Conservation (phyloP, 345 rosid species). For the Populus alba region DNA sequence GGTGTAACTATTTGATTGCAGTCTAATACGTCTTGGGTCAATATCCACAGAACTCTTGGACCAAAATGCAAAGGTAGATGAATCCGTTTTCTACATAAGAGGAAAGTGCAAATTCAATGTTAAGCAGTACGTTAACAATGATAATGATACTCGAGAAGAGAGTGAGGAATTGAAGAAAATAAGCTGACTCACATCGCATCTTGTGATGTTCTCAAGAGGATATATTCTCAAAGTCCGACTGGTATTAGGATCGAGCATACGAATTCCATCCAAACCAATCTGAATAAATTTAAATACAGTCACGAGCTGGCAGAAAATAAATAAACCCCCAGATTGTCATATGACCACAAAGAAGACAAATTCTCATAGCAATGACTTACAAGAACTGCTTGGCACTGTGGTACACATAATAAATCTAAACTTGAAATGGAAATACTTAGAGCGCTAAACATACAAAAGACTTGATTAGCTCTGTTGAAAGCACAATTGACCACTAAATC, state of each 20-base stretch:
- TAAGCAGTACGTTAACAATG: slow-evolving; percentile 2
- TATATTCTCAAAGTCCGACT: slow-evolving; percentile 86
- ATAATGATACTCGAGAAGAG: not conserved
- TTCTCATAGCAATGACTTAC: not conserved
- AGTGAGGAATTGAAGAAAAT: not conserved
- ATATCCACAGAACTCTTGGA: slow-evolving; percentile 91
- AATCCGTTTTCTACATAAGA: slow-evolving; percentile 52
- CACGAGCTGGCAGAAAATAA: not conserved
- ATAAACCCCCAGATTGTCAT: not conserved
- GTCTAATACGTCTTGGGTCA: slow-evolving; percentile 86
- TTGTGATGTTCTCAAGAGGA: slow-evolving; percentile 86
- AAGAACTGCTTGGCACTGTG: not conserved
- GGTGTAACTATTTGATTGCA: slow-evolving; percentile 93
- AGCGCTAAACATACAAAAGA: not conserved
- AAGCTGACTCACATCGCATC: slow-evolving; percentile 74
- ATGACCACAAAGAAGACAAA: too few species aligned
- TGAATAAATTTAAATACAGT: slow-evolving; percentile 18
- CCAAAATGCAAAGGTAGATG: slow-evolving; percentile 93
- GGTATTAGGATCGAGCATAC: slow-evolving; percentile 91
- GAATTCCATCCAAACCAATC: slow-evolving; percentile 98
- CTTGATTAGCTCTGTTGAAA: not conserved
- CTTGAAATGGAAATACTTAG: not conserved
- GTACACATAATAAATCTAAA: not conserved
- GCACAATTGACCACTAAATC: not conserved
- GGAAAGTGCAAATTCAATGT: slow-evolving; percentile 3